Evolutionary conservation across 2,329 filamentous ascomycete species (phyloP), one percentile per base, ranked within the genome.

Genomic region (Pseudogymnoascus sp.): DNA sequence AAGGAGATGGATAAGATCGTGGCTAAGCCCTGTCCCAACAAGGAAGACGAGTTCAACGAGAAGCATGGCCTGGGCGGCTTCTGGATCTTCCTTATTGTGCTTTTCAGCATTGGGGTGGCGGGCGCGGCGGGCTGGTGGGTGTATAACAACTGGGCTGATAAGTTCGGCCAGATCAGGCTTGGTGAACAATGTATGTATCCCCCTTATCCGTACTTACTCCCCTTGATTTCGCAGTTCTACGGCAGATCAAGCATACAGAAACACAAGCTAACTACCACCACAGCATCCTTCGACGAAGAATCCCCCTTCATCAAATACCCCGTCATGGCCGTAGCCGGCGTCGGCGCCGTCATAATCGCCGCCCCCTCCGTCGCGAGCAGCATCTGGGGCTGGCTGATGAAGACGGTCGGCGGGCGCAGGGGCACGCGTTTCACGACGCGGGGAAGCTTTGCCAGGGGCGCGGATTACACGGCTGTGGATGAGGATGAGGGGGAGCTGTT

Each of bases 401-500:
- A 76, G 16, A 78, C 82, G 0, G 78, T 79, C 59, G 81, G 84
- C 25, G 74, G 81, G 8, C 76, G 82, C 9, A 71, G 79, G 79
- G 53, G 82, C 7, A 78, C 79, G 65, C 79, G 80, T 63, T 99
- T 96, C 74, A 95, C 92, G 14, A 96, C 90, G 60, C 82, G 96
- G 64, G 90, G 90, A 71, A 93, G 90, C 65, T 99, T 99, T 77
- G 89, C 92, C 4, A 84, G 92, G 63, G 89, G 91, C 1, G 88
- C 89, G n/a, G 91, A 96, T 75, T 97, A 97, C 75, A 85, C 88
- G 14, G 83, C 88, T 70, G 91, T 96, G 61, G 92, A 96, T 70
- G 90, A 95, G 60, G 95, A 97, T 73, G 95, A 97, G 74, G 93
- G 93, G 59, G 93, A 97, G 79, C 78, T 99, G 68, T 78, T 99